Conservation (phyloP, 306 rosid species). For the Fragaria iinumae region DNA sequence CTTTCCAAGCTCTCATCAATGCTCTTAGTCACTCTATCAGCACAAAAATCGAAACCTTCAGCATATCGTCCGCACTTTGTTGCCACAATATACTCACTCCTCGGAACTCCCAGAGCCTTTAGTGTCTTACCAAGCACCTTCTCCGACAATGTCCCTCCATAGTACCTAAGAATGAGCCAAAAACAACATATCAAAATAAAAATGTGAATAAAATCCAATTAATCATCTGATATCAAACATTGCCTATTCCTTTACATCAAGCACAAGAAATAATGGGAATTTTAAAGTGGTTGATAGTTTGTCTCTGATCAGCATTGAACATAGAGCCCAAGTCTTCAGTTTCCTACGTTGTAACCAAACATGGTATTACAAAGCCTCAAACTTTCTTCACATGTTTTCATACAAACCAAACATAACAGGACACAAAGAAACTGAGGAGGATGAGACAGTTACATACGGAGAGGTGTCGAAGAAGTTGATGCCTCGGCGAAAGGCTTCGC, state of each 20-base stretch:
- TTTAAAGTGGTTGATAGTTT: background rate
- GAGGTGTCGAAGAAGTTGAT: conserved; percentile 95
- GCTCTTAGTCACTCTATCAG: conserved; percentile 77
- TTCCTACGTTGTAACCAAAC: background rate
- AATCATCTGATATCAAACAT: background rate
- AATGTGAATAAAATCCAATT: background rate
- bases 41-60: conserved; percentile 89
- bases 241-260: background rate
- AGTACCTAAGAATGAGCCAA: conserved; percentile 41
- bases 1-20: conserved; percentile 89
- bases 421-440: background rate
- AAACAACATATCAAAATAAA: background rate
- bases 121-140: conserved; percentile 74
- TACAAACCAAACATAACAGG: background rate
- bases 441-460: conserved; percentile 44
- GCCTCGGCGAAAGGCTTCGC: conserved; percentile 69
- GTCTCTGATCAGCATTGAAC: background rate
- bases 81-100: conserved; percentile 73
- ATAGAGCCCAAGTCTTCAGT: background rate
- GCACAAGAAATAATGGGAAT: background rate
- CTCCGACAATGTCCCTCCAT: conserved; percentile 85
- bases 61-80: conserved; percentile 86
- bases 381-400: background rate
- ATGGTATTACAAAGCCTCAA: background rate
- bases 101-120: conserved; percentile 65